Conservation (phyloP, 306 rosid genomes). For the Mimosa pudica region DNA sequence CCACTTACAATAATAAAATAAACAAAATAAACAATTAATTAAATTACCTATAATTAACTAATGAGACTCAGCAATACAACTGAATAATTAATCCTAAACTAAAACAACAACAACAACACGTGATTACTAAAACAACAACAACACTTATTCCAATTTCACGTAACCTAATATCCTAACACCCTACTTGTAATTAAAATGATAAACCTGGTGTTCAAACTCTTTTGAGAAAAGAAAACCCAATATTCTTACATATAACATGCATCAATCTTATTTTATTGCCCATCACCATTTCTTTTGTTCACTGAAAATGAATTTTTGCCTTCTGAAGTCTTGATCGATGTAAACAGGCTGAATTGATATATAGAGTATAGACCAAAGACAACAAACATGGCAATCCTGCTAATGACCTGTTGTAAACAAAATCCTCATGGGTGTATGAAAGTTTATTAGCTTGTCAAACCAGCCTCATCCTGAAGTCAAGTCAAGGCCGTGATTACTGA, state of each 20-base stretch:
- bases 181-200: slow-evolving; percentile 17
- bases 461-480: background rate
- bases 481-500: background rate
- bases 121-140: too few relatives aligned
- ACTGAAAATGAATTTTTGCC: slow-evolving; percentile 11
- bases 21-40: too few relatives aligned
- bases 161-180: too few relatives aligned
- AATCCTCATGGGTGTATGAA: background rate
- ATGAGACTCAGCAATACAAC: too few relatives aligned
- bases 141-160: too few relatives aligned
- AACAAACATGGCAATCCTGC: background rate
- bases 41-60: too few relatives aligned
- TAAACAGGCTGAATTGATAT: background rate
- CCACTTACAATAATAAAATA: too few relatives aligned
- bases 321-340: slow-evolving; percentile 4
- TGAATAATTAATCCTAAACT: too few relatives aligned
- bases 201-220: background rate
- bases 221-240: background rate
- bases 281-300: slow-evolving; percentile 12
- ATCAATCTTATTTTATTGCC: slow-evolving; percentile 7
- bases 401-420: background rate
- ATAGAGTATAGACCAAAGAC: background rate
- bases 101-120: too few relatives aligned
- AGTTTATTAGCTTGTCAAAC: background rate
- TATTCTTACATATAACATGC: slow-evolving; percentile 12